Conservation (phyloP, 371 early-diverging fungal genomes). For the Syncephalastrum sp. region DNA sequence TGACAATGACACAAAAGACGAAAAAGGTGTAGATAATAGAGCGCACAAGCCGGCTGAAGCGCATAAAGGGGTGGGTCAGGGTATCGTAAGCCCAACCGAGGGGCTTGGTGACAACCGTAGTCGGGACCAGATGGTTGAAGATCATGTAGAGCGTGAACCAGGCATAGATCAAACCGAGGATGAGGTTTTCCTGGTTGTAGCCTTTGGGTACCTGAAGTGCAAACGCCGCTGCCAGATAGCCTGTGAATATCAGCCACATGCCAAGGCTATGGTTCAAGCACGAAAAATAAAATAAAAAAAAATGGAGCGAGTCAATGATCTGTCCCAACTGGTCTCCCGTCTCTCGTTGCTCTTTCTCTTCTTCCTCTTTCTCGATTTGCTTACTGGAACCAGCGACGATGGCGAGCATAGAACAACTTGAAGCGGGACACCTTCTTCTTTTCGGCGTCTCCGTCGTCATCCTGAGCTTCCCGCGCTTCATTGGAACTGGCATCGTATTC, state of each 20-base stretch:
- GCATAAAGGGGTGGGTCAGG: slow-evolving; percentile 22
- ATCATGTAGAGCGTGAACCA: slow-evolving; percentile 25
- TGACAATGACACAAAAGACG: slow-evolving; percentile 51
- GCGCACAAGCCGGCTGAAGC: slow-evolving; percentile 15
- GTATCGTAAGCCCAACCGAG: slow-evolving; percentile 14
- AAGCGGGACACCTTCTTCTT: no score
- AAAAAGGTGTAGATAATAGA: slow-evolving; percentile 28
- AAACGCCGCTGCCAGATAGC: slow-evolving; percentile 36
- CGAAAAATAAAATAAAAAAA: not conserved
- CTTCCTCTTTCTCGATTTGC: not conserved
- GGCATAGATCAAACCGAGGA: slow-evolving; percentile 38
- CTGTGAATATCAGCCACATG: slow-evolving; percentile 41
- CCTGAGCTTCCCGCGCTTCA: no score
- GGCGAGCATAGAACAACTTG: slow-evolving; percentile 1
- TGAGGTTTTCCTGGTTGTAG: slow-evolving; percentile 32
- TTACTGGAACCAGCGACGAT: slow-evolving; percentile 10
- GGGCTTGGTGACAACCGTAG: slow-evolving; percentile 21
- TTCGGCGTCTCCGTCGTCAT: no score
- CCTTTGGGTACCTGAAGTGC: slow-evolving; percentile 44
- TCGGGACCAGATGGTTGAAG: slow-evolving; percentile 32
- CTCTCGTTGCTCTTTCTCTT: no score
- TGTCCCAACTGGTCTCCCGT: no score
- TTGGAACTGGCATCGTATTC: no score
- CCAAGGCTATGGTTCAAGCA: slow-evolving; percentile 16
- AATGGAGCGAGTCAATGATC: no score